A percentile compares a stretch with the other conserved stretches of the same genome.
These are phyloP conservation scores for Zancudomyces culisetae DNA, from an alignment of 371 early-diverging fungal species.

Conservation along the genomic window DNA sequence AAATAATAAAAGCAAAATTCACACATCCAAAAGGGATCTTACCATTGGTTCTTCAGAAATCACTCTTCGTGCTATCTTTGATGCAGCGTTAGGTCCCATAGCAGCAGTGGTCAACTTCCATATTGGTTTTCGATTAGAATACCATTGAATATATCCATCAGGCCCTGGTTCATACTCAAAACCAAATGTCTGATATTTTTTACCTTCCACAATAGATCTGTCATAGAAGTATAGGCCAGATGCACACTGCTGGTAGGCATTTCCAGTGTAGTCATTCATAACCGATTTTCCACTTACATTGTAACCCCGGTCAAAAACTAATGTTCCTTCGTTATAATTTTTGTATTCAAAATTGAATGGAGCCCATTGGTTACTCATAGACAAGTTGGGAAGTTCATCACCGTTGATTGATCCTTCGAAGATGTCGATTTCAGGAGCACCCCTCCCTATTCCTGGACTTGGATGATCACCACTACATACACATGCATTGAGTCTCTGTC, in stretches of 20 bases:
- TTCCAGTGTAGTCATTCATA: conserved; percentile 25
- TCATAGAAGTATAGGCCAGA: conserved; percentile 23
- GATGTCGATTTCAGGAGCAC: conserved; percentile 35
- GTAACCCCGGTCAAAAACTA: conserved; percentile 1
- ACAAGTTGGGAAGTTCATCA: conserved; percentile 12
- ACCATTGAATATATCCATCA: conserved; percentile 26
- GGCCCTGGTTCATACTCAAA: conserved; percentile 28
- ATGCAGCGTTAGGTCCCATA: conserved; percentile 22
- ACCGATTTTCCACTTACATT: conserved; percentile 8
- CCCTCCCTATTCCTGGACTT: conserved; percentile 31
- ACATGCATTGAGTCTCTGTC: conserved; percentile 31
- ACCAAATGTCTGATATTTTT: conserved; percentile 23
- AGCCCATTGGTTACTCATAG: conserved; percentile 29
- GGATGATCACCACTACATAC: conserved; percentile 31
- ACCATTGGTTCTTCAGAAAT: conserved; percentile 31
- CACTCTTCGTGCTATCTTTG: conserved; percentile 22
- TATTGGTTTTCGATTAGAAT: conserved; percentile 20
- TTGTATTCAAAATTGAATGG: conserved; percentile 28
- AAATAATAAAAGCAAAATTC: too few relatives aligned
- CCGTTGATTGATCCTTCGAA: conserved; percentile 25
- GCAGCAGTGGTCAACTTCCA: conserved; percentile 25
- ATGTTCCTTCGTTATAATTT: conserved; percentile 6
- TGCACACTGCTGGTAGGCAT: conserved; percentile 23
- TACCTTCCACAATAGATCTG: conserved; percentile 12
- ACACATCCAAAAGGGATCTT: background rate